Evolutionary conservation across 805 yeast genomes (phyloP).

Genomic region (Priceomyces fermenticarens): DNA sequence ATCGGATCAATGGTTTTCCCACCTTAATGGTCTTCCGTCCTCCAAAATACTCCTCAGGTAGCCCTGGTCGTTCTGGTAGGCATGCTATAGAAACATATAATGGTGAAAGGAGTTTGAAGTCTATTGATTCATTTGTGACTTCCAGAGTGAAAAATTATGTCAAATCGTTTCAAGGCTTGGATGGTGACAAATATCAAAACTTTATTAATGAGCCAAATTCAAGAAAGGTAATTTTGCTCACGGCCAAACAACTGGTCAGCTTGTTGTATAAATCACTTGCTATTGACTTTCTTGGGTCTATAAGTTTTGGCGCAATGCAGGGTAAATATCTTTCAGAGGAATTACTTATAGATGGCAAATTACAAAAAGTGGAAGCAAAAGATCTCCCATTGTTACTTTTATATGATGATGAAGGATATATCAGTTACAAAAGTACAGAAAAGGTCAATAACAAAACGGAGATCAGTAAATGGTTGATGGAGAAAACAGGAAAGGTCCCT

Average conservation of each 20-base stretch:
- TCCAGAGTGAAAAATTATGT: constrained; percentile 66
- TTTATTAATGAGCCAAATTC: constrained; percentile 31
- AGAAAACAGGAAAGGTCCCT: constrained; percentile 23
- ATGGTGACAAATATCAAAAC: constrained; percentile 17
- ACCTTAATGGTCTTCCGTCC: constrained; percentile 82
- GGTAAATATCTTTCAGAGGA: constrained; percentile 15
- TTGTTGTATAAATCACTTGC: constrained; percentile 65
- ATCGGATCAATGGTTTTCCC: constrained; percentile 77
- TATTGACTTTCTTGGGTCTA: constrained; percentile 56
- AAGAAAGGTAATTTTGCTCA: constrained; percentile 49
- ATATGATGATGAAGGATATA: constrained; percentile 14
- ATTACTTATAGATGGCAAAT: constrained; percentile 17
- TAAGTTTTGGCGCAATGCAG: constrained; percentile 47
- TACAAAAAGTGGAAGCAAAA: constrained; percentile 16
- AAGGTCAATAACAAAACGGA: constrained; percentile 28
- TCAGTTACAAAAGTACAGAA: constrained; percentile 17
- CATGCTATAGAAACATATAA: constrained; percentile 57
- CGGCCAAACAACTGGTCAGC: constrained; percentile 47
- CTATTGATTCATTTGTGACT: constrained; percentile 52
- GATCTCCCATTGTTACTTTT: constrained; percentile 27
- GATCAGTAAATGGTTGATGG: constrained; percentile 32
- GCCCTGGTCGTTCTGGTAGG: constrained; percentile 9
- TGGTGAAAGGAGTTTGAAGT: constrained; percentile 58
- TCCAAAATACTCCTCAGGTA: constrained; percentile 48
- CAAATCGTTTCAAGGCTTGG: constrained; percentile 41